Evolutionary conservation across 2,329 filamentous ascomycete genomes (phyloP).

Genomic region (Hymenoscyphus scutula): DNA sequence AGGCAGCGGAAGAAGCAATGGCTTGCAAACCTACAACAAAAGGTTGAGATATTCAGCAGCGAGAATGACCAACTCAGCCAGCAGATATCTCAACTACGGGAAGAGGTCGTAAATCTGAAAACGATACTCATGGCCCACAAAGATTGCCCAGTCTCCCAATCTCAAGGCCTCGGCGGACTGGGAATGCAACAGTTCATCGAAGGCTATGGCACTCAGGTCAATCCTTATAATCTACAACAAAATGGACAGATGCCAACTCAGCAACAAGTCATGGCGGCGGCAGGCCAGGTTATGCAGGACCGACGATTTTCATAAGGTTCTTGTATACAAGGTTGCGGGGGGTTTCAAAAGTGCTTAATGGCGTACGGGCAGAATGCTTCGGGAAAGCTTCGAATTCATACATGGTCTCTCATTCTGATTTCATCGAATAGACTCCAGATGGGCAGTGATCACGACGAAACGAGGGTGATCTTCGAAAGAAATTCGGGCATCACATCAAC

Average conservation of each 20-base stretch:
- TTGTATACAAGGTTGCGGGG: constrained; percentile 9
- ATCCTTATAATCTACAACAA: constrained; percentile 32
- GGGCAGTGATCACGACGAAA: neutral
- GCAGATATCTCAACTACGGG: constrained; percentile 79
- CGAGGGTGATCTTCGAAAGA: neutral
- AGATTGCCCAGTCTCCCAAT: constrained; percentile 88
- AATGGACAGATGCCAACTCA: constrained; percentile 15
- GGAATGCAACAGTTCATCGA: constrained; percentile 47
- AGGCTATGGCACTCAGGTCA: constrained; percentile 25
- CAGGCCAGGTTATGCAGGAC: constrained; percentile 18
- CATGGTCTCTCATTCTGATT: neutral
- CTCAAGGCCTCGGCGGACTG: constrained; percentile 58
- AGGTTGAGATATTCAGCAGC: constrained; percentile 87
- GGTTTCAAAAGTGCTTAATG: constrained; percentile 9
- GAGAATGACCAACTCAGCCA: constrained; percentile 87
- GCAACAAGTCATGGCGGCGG: constrained; percentile 26
- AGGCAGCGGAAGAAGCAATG: constrained; percentile 98
- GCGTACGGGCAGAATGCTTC: constrained; percentile 6
- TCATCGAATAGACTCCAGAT: neutral
- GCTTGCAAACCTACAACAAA: constrained; percentile 89
- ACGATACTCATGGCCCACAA: constrained; percentile 91
- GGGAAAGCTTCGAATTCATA: neutral
- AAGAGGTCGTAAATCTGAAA: constrained; percentile 94
- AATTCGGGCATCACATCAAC: neutral
- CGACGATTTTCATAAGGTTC: constrained; percentile 25